A percentile compares a stretch with the other conserved stretches of the same genome.
phyloP scores from a whole-genome alignment of 2,329 filamentous ascomycete species.

The Ophiostoma perfectum region DNA sequence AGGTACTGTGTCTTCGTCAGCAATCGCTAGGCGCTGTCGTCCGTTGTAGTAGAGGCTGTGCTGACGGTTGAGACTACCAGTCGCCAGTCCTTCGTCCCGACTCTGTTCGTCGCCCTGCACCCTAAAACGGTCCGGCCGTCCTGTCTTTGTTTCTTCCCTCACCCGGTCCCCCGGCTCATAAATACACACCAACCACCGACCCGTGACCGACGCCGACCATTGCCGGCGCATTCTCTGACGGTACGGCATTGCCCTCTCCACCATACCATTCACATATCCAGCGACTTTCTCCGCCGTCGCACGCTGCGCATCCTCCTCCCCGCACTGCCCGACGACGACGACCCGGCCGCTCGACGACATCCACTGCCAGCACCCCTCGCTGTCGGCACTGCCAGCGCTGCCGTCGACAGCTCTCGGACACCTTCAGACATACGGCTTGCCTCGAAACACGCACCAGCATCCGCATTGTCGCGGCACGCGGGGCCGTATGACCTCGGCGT shows the following conservation, averaged over 20 bases:
- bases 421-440: neutral
- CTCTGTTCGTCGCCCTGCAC: too few species aligned
- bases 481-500: neutral
- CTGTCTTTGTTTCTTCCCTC: neutral
- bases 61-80: neutral
- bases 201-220: neutral
- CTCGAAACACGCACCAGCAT: neutral
- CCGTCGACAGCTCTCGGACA: neutral
- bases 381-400: neutral
- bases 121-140: neutral
- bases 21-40: neutral
- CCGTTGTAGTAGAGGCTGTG: neutral
- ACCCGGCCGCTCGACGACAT: neutral
- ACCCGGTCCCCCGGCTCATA: constrained; percentile 8
- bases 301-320: too few species aligned
- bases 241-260: neutral
- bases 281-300: neutral
- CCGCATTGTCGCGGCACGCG: constrained; percentile 8
- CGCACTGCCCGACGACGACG: neutral
- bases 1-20: constrained; percentile 7
- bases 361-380: neutral
- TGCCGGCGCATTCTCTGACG: neutral
- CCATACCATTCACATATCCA: neutral
- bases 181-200: neutral
- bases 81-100: constrained; percentile 6